phyloP scores from a whole-genome alignment of 2,329 filamentous ascomycete genomes.

The Colletotrichum sp. region DNA sequence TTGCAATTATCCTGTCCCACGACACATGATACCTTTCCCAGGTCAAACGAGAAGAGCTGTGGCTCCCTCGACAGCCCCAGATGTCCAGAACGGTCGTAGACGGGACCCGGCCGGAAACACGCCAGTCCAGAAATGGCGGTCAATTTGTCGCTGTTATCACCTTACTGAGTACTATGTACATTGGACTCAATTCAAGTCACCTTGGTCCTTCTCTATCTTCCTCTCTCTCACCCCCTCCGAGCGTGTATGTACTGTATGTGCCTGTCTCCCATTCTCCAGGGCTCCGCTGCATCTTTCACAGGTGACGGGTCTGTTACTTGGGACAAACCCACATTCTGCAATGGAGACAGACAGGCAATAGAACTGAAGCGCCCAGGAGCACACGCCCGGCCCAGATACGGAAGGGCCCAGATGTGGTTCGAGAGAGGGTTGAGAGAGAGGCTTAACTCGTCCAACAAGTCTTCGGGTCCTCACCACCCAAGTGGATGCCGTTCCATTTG shows the following conservation, averaged over 20 bases:
- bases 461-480: background rate
- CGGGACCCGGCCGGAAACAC: background rate
- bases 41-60: background rate
- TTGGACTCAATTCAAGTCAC: background rate
- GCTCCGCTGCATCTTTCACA: background rate
- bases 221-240: too few relatives aligned
- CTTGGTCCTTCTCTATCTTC: too few relatives aligned
- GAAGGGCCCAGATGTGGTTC: background rate
- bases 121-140: conserved; percentile 8
- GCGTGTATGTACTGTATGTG: too few relatives aligned
- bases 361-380: background rate
- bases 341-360: background rate
- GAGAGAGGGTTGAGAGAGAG: background rate
- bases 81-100: background rate
- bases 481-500: background rate
- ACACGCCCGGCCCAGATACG: background rate
- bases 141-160: conserved; percentile 8
- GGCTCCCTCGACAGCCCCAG: background rate
- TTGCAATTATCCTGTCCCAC: background rate
- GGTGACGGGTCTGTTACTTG: background rate
- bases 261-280: background rate
- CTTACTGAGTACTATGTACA: background rate
- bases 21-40: background rate
- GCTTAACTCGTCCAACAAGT: conserved; percentile 7
- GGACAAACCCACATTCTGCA: background rate